Percentiles rank a stretch among this genome's conserved stretches.
Conservation (phyloP, 768 basidiomycete genomes). For the Panellus pusillus region DNA sequence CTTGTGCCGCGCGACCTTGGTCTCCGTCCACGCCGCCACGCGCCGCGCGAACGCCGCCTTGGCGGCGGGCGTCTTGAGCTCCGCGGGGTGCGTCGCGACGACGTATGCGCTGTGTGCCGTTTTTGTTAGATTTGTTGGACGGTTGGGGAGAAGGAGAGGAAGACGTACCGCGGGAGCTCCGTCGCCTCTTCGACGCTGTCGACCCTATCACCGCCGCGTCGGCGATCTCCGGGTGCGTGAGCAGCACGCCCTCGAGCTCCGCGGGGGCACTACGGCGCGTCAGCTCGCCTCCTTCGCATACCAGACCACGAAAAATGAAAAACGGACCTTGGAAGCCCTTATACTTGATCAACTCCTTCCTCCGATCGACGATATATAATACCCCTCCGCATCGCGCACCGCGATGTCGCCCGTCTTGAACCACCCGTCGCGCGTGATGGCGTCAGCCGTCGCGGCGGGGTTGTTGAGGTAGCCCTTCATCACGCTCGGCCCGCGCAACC, state of each 20-base stretch:
- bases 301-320: too few relatives aligned
- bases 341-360: constrained; percentile 62
- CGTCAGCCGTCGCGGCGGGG: constrained; percentile 50
- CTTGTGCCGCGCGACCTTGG: constrained; percentile 61
- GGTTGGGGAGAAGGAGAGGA: too few relatives aligned
- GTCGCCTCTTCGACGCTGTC: constrained; percentile 51
- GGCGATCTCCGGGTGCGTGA: constrained; percentile 57
- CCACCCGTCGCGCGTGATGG: constrained; percentile 64
- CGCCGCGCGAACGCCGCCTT: constrained; percentile 37
- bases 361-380: constrained; percentile 59
- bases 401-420: constrained; percentile 74
- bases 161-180: constrained; percentile 60
- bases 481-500: constrained; percentile 63
- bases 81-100: too few relatives aligned
- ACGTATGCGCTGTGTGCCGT: too few relatives aligned
- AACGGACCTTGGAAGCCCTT: constrained; percentile 33
- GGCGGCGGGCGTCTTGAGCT: too few relatives aligned
- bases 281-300: too few relatives aligned
- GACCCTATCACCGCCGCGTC: constrained; percentile 72
- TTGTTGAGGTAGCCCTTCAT: constrained; percentile 76
- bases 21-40: constrained; percentile 53
- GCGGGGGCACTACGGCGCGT: constrained; percentile 61
- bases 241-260: constrained; percentile 62
- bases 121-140: too few relatives aligned
- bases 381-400: constrained; percentile 57